Evolutionary conservation across 148 eudicot genomes (phyloP), one percentile per base, ranked within the genome.

Genomic region (Arbutus unedo): DNA sequence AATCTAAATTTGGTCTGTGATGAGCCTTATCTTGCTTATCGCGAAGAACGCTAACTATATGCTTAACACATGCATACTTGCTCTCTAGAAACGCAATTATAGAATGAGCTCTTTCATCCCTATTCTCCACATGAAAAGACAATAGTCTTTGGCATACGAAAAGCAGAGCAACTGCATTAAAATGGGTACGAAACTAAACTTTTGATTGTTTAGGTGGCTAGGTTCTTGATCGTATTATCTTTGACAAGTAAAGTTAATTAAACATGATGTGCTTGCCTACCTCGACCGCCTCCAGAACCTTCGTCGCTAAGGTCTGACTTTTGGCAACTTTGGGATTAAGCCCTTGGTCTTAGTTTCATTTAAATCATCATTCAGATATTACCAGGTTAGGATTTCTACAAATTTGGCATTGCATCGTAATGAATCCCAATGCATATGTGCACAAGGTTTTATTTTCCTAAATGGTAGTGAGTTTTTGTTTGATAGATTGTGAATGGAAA

Each of bases 401-500:
- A 2, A 60, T 60, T 13, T 79, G 3, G 11, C 41, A 62, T 45
- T 60, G 74, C 62, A 53, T 77, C 45, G 64, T 55, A 16, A 0
- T 25, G 31, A 49, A 76, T 25, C 18, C 54, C 9, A 43, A 49
- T 50, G 19, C 18, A 19, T 62, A 14, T 45, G 23, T 49, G 60
- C n/a, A 14, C 7, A 49, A 66, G 25, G 45, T 70, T 25, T 48
- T 14, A 66, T 21, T 55, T 6, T 43, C 41, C 41, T 2, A 43
- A 66, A 25, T 31, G 8, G 16, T 64, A 23, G 74, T 55, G 43
- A 5, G 11, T 21, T 79, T 87, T 72, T 78, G 79, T 78, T 78
- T 82, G 74, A 56, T 73, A 92, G 95, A 92, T 79, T 92, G 95
- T 55, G 95, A 92, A 57, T 87, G 89, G 88, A 92, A 91, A 81